A percentile compares a stretch with the other conserved stretches of the same genome.
Evolutionary conservation across 345 rosid genomes (phyloP).

Genomic region (Turritis glabra): DNA sequence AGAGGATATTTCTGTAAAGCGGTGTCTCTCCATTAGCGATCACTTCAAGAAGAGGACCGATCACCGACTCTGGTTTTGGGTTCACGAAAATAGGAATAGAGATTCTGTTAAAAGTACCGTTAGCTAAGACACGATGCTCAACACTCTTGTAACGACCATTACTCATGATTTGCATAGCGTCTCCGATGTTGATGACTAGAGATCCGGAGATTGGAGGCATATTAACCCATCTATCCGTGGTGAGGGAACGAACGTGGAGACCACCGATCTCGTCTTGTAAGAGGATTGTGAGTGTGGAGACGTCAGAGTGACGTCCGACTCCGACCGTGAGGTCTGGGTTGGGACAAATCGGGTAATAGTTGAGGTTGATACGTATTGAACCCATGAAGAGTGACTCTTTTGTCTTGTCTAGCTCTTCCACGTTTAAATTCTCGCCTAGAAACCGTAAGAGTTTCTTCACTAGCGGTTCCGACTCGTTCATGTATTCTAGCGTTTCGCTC

Average conservation of each 20-base stretch:
- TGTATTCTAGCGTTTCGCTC: slow-evolving; percentile 41
- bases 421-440: slow-evolving; percentile 32
- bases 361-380: slow-evolving; percentile 27
- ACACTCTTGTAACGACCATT: slow-evolving; percentile 31
- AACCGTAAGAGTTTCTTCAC: slow-evolving; percentile 29
- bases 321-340: too few species aligned
- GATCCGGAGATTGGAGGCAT: slow-evolving; percentile 16
- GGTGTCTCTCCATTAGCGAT: slow-evolving; percentile 16
- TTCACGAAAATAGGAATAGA: slow-evolving; percentile 29
- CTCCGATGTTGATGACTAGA: slow-evolving; percentile 25
- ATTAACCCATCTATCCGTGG: slow-evolving; percentile 8
- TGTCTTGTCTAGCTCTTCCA: slow-evolving; percentile 29
- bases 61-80: slow-evolving; percentile 8
- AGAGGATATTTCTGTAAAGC: slow-evolving; percentile 2
- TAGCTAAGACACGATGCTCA: slow-evolving; percentile 31
- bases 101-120: slow-evolving; percentile 18
- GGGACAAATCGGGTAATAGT: slow-evolving; percentile 39
- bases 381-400: slow-evolving; percentile 30
- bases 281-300: too few species aligned
- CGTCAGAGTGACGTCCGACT: too few species aligned
- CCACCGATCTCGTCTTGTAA: slow-evolving; percentile 42
- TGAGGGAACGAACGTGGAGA: slow-evolving; percentile 29
- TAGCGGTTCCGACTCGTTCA: slow-evolving; percentile 32
- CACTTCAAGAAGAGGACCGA: slow-evolving; percentile 27
- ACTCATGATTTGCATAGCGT: slow-evolving; percentile 33